Conservation (phyloP, 306 rosid species). For the Potentilla sterilis region DNA sequence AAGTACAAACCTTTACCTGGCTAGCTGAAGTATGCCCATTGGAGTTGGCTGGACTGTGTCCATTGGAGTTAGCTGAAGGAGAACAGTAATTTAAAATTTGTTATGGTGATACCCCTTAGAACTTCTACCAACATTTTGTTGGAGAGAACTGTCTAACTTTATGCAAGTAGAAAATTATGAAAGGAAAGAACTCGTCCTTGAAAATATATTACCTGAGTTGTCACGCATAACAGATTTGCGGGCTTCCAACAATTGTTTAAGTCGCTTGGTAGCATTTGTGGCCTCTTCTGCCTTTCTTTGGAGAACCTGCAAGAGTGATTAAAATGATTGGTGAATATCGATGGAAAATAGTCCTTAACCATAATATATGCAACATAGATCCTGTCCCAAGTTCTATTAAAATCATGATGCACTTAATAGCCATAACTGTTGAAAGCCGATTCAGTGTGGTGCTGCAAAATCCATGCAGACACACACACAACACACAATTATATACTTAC, state of each 20-base stretch:
- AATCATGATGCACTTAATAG: neutral
- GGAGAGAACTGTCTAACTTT: neutral
- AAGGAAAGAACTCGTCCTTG: neutral
- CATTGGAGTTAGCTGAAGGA: constrained; percentile 46
- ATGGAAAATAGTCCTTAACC: neutral
- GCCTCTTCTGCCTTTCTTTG: constrained; percentile 91
- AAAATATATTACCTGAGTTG: constrained; percentile 45
- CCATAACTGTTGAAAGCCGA: neutral
- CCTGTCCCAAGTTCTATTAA: neutral
- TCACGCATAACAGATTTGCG: constrained; percentile 66
- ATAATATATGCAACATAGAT: neutral
- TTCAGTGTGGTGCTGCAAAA: too few relatives aligned
- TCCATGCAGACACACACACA: too few relatives aligned
- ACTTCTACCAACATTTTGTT: neutral
- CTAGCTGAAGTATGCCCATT: constrained; percentile 53
- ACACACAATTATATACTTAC: too few relatives aligned
- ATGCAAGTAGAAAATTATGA: neutral
- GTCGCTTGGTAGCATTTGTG: constrained; percentile 64
- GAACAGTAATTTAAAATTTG: constrained; percentile 35
- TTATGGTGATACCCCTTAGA: neutral
- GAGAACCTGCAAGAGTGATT: constrained; percentile 56
- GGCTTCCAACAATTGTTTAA: constrained; percentile 67
- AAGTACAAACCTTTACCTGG: constrained; percentile 49
- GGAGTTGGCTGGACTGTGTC: constrained; percentile 43
- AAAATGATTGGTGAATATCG: constrained; percentile 10